Base-by-base conservation (phyloP, 2,329 filamentous ascomycete species). In the Ceratocystis cubensis region DNA sequence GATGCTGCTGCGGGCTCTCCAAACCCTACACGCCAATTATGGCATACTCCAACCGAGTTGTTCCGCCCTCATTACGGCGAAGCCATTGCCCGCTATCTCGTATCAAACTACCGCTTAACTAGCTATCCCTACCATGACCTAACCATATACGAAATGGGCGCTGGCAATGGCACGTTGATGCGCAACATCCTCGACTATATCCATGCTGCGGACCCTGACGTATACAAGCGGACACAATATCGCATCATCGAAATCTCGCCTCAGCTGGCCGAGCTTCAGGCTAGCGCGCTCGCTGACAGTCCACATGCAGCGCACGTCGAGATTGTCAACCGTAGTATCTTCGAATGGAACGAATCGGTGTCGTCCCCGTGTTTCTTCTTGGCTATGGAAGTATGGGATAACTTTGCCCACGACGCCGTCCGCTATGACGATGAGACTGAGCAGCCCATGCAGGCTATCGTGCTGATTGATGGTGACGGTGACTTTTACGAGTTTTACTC, bases 111-210 rank as follows among this genome's bases (percentile, higher is more conserved):
- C 82, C 91, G 94, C 74, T 84, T 96, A 74, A 90, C 89, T 57
- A 84, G 91, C 66, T 97, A 94, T 75, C 94, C 94, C 1, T 96
- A 97, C 79, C 87, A 96, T 76, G 94, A 99, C 76, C 83, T 99
- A 64, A 89, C 96, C 72, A 95, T 99, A 75, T 99, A 96, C 82
- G 94, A 99, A 75, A 96, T 99, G 88, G 94, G 94, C 64, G 94
- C 94, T 48, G 94, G 94, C 72, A 93, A 96, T 72, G 94, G 94
- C 69, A 99, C 95, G 0, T 83, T 99, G 74, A 99, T 99, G 94
- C 82, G 94, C 74, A 99, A 99, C 76, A 92, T 99, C 67, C 82
- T 99, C 69, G 93, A 99, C 79, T 96, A 95, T 76, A 96, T 99
- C 75, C 89, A 92, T 69, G 87, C 89, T 70, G 82, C 87, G 57